phyloP scores from a whole-genome alignment of 495 filamentous ascomycete genomes.

The Daldinia vernicosa region DNA sequence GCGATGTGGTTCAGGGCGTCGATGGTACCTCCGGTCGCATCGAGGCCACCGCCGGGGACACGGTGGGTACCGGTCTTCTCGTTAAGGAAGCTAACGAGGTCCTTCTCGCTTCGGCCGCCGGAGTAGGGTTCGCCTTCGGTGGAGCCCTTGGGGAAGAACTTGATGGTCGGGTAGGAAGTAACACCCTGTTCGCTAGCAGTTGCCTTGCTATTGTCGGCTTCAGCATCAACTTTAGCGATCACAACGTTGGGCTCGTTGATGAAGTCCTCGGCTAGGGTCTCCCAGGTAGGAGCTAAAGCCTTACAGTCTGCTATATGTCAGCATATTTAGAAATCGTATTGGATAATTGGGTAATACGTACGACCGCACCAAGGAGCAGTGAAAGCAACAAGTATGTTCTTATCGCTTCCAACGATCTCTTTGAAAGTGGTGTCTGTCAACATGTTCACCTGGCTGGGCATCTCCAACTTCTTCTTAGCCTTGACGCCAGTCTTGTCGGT shows the following conservation, averaged over 20 bases:
- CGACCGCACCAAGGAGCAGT: slow-evolving; percentile 97
- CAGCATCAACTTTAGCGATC: slow-evolving; percentile 94
- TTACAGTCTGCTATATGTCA: slow-evolving; percentile 84
- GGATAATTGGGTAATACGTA: slow-evolving; percentile 61
- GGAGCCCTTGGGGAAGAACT: slow-evolving; percentile 93
- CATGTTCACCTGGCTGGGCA: slow-evolving; percentile 76
- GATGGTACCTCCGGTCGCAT: slow-evolving; percentile 83
- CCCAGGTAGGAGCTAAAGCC: slow-evolving; percentile 88
- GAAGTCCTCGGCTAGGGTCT: slow-evolving; percentile 85
- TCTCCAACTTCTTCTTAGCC: slow-evolving; percentile 72
- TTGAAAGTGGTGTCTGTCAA: slow-evolving; percentile 84
- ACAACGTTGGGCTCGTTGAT: slow-evolving; percentile 76
- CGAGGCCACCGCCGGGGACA: slow-evolving; percentile 79
- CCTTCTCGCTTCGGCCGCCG: slow-evolving; percentile 79
- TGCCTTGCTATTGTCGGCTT: slow-evolving; percentile 82
- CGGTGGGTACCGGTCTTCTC: slow-evolving; percentile 89
- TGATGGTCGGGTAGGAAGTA: slow-evolving; percentile 92
- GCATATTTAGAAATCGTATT: slow-evolving; percentile 18
- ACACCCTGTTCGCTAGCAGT: slow-evolving; percentile 81
- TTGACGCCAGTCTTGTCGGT: slow-evolving; percentile 87
- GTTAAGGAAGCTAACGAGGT: slow-evolving; percentile 85
- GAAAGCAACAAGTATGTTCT: slow-evolving; percentile 94
- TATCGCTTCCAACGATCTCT: slow-evolving; percentile 79
- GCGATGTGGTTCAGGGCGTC: slow-evolving; percentile 78
- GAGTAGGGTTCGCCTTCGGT: slow-evolving; percentile 76